Evolutionary conservation across 176 grass and related monocot genomes (phyloP).

Genomic region (Hyparrhenia diplandra): DNA sequence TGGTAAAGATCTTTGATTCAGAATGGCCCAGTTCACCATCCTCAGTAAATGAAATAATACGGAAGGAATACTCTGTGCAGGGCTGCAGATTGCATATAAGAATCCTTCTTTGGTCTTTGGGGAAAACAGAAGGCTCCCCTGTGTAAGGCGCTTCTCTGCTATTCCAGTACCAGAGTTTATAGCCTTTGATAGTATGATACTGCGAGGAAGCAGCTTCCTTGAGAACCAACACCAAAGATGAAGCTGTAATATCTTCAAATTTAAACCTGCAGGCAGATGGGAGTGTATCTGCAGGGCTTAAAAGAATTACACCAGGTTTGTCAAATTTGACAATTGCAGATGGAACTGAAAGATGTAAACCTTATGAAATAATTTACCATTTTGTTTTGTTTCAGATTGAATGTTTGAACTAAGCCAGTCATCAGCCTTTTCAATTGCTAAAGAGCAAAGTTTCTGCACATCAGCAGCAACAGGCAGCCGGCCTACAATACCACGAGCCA

Average conservation of each 20-base stretch:
- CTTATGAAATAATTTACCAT: conserved; percentile 39
- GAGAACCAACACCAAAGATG: conserved; percentile 74
- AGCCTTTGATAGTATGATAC: conserved; percentile 61
- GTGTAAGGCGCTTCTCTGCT: conserved; percentile 49
- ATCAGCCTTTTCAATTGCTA: conserved; percentile 74
- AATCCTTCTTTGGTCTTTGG: conserved; percentile 83
- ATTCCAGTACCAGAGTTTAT: conserved; percentile 97
- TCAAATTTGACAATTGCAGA: conserved; percentile 24
- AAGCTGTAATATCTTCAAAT: conserved; percentile 83
- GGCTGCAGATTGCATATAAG: conserved; percentile 81
- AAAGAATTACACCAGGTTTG: conserved; percentile 26
- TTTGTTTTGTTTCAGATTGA: conserved; percentile 48
- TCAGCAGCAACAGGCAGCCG: conserved; percentile 68
- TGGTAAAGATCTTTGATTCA: conserved; percentile 82
- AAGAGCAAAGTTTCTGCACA: conserved; percentile 79
- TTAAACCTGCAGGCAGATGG: conserved; percentile 89
- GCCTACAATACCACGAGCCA: conserved; percentile 77
- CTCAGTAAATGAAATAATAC: conserved; percentile 86
- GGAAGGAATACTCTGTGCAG: conserved; percentile 86
- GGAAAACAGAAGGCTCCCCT: conserved; percentile 58
- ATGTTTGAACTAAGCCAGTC: conserved; percentile 51
- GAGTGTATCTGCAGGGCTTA: conserved; percentile 66
- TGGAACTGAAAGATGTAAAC: conserved; percentile 16
- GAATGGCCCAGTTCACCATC: conserved; percentile 89
- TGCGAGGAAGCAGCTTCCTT: conserved; percentile 62